Evolutionary conservation across 192 early-diverging fungal species (phyloP), one percentile per base, ranked within the genome.

Genomic region (Dispira simplex): DNA sequence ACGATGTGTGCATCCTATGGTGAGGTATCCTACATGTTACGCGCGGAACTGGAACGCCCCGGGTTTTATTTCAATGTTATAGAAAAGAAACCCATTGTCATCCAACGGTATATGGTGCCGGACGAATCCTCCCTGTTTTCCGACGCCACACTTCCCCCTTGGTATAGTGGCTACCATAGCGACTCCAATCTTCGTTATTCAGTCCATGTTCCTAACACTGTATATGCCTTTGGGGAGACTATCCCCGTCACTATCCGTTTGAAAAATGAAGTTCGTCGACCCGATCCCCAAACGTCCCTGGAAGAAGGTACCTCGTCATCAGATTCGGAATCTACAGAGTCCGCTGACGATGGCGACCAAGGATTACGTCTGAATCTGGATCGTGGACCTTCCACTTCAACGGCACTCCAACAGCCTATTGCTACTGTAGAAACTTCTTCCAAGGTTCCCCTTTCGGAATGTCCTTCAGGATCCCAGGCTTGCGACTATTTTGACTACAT

Each of bases 1-100:
- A 26, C 32, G 9, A 18, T 60, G 32, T 44, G 10, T 14, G 32
- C 39, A 16, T 44, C 58, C 32, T 21, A 43, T 8, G 58, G 58
- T 21, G 39, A 60, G 12, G 58, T 60, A 44, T 11, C 58, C 27
- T 60, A 60, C 58, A 21, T 44, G 27, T 44, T 60, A 44, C 58
- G 58, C 26, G 58, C 58, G 21, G 58, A 60, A 21, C 14, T 60
- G 11, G 58, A 60, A 14, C 58, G 58, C 12, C 58, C 58, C 58
- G 44, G 28, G 8, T 44, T 60, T 18, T 60, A 16, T 44, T 60
- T 60, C 14, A 60, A 60, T 13, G 44, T 60, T 44, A 32, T 60
- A 16, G 58, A 60, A 14, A 60, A 60, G 32, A 60, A 60, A 14
- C 26, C 14, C 13, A 60, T 60, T 44, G 21, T 60, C 14, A 44